Conservation (phyloP, 2,329 filamentous ascomycete genomes). For the Monosporascus sp. region DNA sequence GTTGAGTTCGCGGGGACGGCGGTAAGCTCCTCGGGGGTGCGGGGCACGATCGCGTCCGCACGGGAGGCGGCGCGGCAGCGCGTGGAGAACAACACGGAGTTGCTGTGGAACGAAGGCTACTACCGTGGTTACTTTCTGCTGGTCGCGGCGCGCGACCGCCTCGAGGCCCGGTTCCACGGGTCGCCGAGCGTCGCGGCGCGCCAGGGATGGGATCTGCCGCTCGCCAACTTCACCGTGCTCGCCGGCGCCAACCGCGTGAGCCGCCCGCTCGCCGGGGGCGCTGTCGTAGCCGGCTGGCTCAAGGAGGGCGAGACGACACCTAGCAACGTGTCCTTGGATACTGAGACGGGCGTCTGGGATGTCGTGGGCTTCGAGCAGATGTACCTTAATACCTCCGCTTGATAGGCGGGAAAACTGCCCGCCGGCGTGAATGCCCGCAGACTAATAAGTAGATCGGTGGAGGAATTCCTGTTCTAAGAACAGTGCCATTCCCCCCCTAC, state of each 20-base stretch:
- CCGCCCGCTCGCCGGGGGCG: constrained; percentile 36
- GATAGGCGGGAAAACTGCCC: not conserved
- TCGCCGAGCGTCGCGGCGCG: constrained; percentile 51
- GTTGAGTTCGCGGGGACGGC: constrained; percentile 64
- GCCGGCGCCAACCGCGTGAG: constrained; percentile 54
- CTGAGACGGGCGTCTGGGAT: constrained; percentile 23
- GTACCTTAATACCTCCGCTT: constrained; percentile 17
- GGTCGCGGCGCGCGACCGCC: constrained; percentile 48
- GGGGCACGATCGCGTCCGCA: constrained; percentile 48
- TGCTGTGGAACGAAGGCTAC: constrained; percentile 70
- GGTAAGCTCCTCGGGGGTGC: constrained; percentile 57
- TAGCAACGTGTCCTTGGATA: constrained; percentile 47
- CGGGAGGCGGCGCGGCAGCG: constrained; percentile 41
- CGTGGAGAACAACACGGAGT: constrained; percentile 50
- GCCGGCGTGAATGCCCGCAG: too few species aligned
- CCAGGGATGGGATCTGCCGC: constrained; percentile 58
- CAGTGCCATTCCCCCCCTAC: too few species aligned
- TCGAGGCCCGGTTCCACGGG: constrained; percentile 61
- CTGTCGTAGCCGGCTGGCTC: constrained; percentile 49
- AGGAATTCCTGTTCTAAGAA: too few species aligned
- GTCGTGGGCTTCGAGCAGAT: constrained; percentile 24
- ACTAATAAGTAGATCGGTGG: too few species aligned
- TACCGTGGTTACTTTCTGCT: constrained; percentile 71
- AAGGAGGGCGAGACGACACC: constrained; percentile 38
- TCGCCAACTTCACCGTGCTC: constrained; percentile 66